Evolutionary conservation across 1,139 yeast genomes (phyloP), one percentile per base, ranked within the genome.

Genomic region (Komagataea norvegica): DNA sequence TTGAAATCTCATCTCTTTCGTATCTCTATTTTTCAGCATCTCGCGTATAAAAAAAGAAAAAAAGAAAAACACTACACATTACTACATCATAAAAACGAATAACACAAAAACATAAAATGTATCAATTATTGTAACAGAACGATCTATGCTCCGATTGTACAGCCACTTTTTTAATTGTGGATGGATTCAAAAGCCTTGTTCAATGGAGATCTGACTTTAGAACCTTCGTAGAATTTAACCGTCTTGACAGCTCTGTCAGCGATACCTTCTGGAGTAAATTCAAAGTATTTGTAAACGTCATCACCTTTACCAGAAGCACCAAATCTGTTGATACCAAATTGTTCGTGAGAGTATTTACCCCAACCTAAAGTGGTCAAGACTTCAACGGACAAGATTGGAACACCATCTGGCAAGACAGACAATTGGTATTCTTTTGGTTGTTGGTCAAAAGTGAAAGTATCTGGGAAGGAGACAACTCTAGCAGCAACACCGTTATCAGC

Each of bases 301-400:
- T 70, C 68, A 60, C 83, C 95, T 64, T 87, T 86, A 64, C 96
- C 98, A 46, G 97, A 88, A 50, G 93, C 95, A 76, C 99, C 99
- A 62, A 91, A 93, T 70, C 88, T 79, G 77, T 88, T 78, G 62
- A 93, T 75, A 66, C 97, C 96, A 60, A 91, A 86, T 66, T 88
- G 95, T 72, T 85, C 95, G 71, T 93, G 98, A 46, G 97, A 79
- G 74, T 88, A 93, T 68, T 82, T 85, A 57, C 81, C 72, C 99
- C 98, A 93, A 47, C 96, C 96, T 55, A 75, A 72, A 45, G 96
- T 81, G 43, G 94, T 67, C 80, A 88, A 75, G 44, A 89, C 98
- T 76, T 93, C 99, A 53, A 89, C 86, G 42, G 96, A 87, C 67
- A 93, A 55, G 61, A 87, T 79, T 65, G 98, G 98, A 40, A 84